These are phyloP conservation scores for Penicillium decumbens DNA, from an alignment of 2,329 filamentous ascomycete genomes.

Conservation along the genomic window DNA sequence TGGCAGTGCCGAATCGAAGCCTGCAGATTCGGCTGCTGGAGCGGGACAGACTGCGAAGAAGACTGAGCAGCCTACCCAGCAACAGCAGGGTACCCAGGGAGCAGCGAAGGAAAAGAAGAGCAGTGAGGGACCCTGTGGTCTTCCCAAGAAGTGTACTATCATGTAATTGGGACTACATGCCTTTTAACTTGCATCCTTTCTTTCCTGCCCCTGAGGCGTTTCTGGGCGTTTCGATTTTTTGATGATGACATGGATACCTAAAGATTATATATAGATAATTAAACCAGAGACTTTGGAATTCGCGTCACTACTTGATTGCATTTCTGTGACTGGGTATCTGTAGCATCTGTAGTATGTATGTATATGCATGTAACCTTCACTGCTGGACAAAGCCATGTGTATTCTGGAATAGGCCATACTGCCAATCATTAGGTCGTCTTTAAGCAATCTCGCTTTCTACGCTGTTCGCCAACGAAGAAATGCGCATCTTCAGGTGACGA, in stretches of 20 bases:
- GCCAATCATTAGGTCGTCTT: background rate
- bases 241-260: conserved; percentile 12
- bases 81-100: conserved; percentile 30
- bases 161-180: conserved; percentile 43
- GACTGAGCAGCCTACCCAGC: conserved; percentile 23
- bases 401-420: background rate
- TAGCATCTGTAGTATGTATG: no score
- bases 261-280: background rate
- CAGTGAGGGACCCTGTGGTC: conserved; percentile 64
- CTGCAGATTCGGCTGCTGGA: conserved; percentile 26
- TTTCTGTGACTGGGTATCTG: background rate
- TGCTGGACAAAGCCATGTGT: background rate
- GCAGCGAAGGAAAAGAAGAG: conserved; percentile 46
- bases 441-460: background rate
- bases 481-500: background rate
- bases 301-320: background rate
- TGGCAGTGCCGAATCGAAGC: conserved; percentile 47
- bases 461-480: background rate
- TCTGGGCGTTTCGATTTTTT: conserved; percentile 10
- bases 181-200: conserved; percentile 12
- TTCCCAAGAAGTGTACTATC: conserved; percentile 70
- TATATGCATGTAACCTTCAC: background rate
- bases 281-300: background rate
- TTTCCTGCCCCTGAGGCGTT: conserved; percentile 16
- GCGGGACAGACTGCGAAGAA: conserved; percentile 26